Evolutionary conservation across 108 stramenopile genomes (phyloP), one percentile per base, ranked within the genome.

Genomic region (Craspedostauros australis): DNA sequence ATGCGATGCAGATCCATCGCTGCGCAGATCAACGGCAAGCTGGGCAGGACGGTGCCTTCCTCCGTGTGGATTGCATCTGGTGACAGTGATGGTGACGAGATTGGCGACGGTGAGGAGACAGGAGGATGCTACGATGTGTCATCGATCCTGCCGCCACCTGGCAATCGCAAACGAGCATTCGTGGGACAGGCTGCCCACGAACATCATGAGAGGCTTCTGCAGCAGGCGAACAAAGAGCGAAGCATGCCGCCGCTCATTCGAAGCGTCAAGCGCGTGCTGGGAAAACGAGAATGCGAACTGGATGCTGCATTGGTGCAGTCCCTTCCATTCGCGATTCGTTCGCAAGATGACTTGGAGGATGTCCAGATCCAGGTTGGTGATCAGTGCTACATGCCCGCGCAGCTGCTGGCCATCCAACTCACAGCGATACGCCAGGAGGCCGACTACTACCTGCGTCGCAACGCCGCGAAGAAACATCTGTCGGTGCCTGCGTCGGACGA

Each of bases 191-290:
- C 46, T 19, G 66, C 66, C 5, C 40, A 54, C n/a, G 18, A 20
- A 7, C 32, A 22, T 4, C 26, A 15, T 16, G n/a, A 28, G 47
- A 48, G 15, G 32, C 15, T 20, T 2, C 7, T 0, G 26, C 20
- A 48, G 23, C 22, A 48, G 11, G 5, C 25, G 5, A 12, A 59
- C 12, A 2, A 31, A 36, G 20, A 37, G 20, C 18, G 1, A 41
- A 26, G 24, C 39, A 28, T 50, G 21, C 46, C 47, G 1, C 47
- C 43, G 21, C 30, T 57, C 3, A 47, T 80, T 27, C 63, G 78
- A 5, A 80, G 79, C 29, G 60, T 83, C 59, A 83, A 87, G 44
- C 72, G 86, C 33, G 43, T 87, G 3, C 62, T 83, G 37, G 81
- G 82, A 4, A 76, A 66, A 56, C 61, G 59, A 28, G 45, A 39